Base-by-base conservation (phyloP, 441 rosid genomes). In the Croton setiger region DNA sequence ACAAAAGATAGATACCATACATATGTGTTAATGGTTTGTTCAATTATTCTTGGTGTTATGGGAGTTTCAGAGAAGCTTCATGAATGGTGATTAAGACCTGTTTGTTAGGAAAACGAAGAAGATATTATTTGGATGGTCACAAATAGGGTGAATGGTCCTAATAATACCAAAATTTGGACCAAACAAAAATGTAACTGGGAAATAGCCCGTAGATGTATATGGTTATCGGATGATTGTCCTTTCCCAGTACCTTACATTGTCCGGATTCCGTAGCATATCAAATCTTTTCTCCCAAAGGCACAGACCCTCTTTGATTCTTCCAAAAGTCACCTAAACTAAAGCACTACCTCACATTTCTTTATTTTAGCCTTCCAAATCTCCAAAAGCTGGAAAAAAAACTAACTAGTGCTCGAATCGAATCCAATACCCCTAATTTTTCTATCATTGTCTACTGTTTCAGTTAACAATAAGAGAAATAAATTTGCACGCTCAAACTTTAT, bases 301-400 rank as follows among this genome's bases (percentile, higher is more conserved):
- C 12, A 7, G 23, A 27, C 1, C 31, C 79, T 58, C 81, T 72
- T 75, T 63, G 67, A 70, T 66, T 70, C 67, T 68, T 54, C 81
- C 72, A 68, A 70, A 66, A 72, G 81, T 39, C 78, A 56, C 20
- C 66, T 27, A 75, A 73, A 73, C 66, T 27, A 75, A 73, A 73
- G 64, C 76, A 55, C 20, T 17, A 5, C 73, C 72, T 72, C 71
- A 13, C 48, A 36, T 43, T 51, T 37, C 8, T 31, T 18, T 31
- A 52, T 18, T 66, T 37, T 58, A 17, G 52, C 27, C 8, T 20
- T 10, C 15, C 57, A 60, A 20, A 23, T 49, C 55, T 48, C 6
- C 7, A 9, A 18, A 44, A 33, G 64, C 60, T n/a, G 31, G 31
- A 0, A 27, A 27, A 27, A 27, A 27, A 2, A n/a, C n/a, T n/a